Evolutionary conservation across 1,139 yeast genomes (phyloP).

Genomic region (Candida tetrigidarum): DNA sequence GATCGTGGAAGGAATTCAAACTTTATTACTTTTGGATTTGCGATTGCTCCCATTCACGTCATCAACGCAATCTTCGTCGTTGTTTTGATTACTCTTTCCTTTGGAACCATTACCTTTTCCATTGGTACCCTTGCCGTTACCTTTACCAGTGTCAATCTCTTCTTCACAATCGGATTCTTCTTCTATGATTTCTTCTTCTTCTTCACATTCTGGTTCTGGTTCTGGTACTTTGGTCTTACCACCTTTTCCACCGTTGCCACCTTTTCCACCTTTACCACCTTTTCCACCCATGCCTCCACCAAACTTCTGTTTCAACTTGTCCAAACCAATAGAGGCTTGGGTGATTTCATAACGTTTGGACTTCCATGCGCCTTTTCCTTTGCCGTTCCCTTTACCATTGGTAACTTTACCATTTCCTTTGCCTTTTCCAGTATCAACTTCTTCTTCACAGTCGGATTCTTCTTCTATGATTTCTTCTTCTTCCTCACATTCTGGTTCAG

Average conservation of each 20-base stretch:
- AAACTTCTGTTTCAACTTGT: too few relatives aligned
- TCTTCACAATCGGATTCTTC: too few relatives aligned
- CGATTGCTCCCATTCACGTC: constrained; percentile 8
- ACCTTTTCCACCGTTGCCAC: neutral
- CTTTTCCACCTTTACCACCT: neutral
- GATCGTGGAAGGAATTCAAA: neutral
- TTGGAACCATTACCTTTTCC: too few relatives aligned
- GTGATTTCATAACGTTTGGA: neutral
- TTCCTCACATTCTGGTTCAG: neutral
- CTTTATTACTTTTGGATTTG: constrained; percentile 1
- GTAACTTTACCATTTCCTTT: neutral
- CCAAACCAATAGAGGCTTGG: constrained; percentile 1
- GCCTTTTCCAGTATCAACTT: too few relatives aligned
- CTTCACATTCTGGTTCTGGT: too few relatives aligned
- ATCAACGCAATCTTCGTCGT: neutral
- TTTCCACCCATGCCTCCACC: neutral
- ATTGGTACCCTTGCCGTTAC: neutral
- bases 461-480: neutral
- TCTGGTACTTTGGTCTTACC: too few relatives aligned
- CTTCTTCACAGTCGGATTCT: neutral
- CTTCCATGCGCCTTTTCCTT: neutral
- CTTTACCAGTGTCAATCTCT: too few relatives aligned
- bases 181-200: too few relatives aligned
- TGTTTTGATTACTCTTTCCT: too few relatives aligned
- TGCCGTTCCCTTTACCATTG: neutral